Percentiles rank a stretch among this genome's conserved stretches.
Conservation (phyloP, 1,284 basidiomycete genomes). For the Taiwanofungus camphoratus region DNA sequence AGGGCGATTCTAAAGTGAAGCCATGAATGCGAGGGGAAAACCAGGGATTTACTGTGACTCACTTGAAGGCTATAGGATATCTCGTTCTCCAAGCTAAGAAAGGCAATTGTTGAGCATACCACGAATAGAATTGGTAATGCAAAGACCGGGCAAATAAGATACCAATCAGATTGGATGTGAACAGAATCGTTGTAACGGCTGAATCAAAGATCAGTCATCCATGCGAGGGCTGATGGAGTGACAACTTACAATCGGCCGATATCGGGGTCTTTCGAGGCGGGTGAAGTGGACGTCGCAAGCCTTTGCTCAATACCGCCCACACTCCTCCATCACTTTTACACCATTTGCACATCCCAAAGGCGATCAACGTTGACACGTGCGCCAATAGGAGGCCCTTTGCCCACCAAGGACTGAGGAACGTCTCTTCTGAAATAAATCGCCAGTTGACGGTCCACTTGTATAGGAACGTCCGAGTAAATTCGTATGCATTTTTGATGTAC, state of each 20-base stretch:
- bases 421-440: conserved; percentile 76
- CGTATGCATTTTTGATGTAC: conserved; percentile 80
- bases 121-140: conserved; percentile 98
- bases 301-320: conserved; percentile 46
- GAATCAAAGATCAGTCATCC: conserved; percentile 8
- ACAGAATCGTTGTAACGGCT: conserved; percentile 82
- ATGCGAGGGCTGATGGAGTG: conserved; percentile 7
- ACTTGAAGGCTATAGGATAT: conserved; percentile 63
- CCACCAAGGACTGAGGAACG: conserved; percentile 66
- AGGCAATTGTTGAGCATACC: conserved; percentile 95
- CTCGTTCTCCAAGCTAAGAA: conserved; percentile 75
- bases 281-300: conserved; percentile 43
- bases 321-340: conserved; percentile 63
- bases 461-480: conserved; percentile 85
- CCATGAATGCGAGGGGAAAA: conserved; percentile 3
- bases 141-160: conserved; percentile 91
- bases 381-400: conserved; percentile 59
- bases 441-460: conserved; percentile 99
- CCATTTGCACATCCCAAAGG: conserved; percentile 75
- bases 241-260: conserved; percentile 53
- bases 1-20: conserved; percentile 48
- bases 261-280: conserved; percentile 43
- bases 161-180: conserved; percentile 91
- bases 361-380: conserved; percentile 57
- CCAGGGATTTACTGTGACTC: conserved; percentile 21